phyloP scores from a whole-genome alignment of 352 stramenopile species.

The Pythium phragmitis region DNA sequence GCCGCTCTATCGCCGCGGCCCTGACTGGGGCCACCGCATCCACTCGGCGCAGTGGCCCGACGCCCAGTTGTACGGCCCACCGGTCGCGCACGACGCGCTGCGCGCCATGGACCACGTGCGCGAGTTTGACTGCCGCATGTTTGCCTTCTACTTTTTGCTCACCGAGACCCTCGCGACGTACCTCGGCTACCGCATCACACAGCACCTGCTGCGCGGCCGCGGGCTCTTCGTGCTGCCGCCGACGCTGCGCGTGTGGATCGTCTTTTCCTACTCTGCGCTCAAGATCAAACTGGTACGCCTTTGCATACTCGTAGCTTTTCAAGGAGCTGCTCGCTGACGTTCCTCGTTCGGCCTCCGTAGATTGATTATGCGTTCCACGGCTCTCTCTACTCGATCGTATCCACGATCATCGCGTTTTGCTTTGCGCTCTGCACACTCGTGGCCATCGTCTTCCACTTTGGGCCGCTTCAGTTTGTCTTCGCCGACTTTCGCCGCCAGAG shows the following conservation, averaged over 20 bases:
- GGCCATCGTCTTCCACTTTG: constrained; percentile 77
- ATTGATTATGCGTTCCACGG: constrained; percentile 83
- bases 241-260: constrained; percentile 63
- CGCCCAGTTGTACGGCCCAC: constrained; percentile 45
- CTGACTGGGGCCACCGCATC: constrained; percentile 43
- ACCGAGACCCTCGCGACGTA: constrained; percentile 76
- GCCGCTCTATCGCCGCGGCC: constrained; percentile 65
- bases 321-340: constrained; percentile 2
- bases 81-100: constrained; percentile 36
- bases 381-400: constrained; percentile 64
- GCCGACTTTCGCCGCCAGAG: constrained; percentile 39
- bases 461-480: constrained; percentile 77
- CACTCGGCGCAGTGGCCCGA: constrained; percentile 34
- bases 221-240: constrained; percentile 64
- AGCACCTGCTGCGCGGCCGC: constrained; percentile 74
- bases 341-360: constrained; percentile 24
- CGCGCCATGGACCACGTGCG: constrained; percentile 35
- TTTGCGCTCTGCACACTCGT: constrained; percentile 67
- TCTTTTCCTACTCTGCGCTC: constrained; percentile 66
- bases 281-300: constrained; percentile 70
- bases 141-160: constrained; percentile 78
- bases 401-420: constrained; percentile 60
- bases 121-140: constrained; percentile 65
- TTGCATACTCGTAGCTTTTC: neutral
- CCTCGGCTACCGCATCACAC: constrained; percentile 75